Percentiles rank a stretch among this genome's conserved stretches.
Evolutionary conservation across 225 moss, liverwort and hornwort species (phyloP).

Genomic region (Anthoceros angustus): DNA sequence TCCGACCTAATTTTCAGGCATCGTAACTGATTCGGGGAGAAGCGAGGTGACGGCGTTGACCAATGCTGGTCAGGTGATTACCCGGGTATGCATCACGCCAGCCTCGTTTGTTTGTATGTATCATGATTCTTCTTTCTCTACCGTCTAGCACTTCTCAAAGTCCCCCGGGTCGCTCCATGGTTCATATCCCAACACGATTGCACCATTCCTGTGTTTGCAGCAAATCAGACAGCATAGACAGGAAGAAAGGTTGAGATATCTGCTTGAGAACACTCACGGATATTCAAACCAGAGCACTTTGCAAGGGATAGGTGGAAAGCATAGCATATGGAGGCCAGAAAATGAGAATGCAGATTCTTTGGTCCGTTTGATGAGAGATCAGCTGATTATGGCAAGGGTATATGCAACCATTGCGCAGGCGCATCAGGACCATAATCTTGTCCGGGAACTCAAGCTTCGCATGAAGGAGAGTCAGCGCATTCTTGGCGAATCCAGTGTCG

Average conservation of each 20-base stretch:
- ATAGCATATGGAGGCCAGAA: conserved; percentile 49
- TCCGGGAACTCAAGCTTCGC: conserved; percentile 31
- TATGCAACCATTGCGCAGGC: conserved; percentile 42
- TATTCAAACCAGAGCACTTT: not conserved
- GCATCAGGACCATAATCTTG: conserved; percentile 27
- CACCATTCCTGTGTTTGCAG: conserved; percentile 22
- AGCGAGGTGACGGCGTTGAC: no score
- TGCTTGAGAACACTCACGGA: conserved; percentile 17
- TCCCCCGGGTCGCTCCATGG: not conserved
- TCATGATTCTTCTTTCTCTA: no score
- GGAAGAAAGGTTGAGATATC: conserved; percentile 41
- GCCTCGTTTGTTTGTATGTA: no score
- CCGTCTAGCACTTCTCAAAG: no score
- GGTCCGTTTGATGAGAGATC: conserved; percentile 50
- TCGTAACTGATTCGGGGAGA: no score
- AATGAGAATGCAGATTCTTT: conserved; percentile 46
- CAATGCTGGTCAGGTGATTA: no score
- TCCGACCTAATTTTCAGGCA: no score
- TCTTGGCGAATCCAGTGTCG: conserved; percentile 34
- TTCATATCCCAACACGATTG: not conserved
- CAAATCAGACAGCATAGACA: conserved; percentile 37
- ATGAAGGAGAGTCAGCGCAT: conserved; percentile 36
- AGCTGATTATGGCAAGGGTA: conserved; percentile 47
- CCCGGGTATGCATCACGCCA: no score
- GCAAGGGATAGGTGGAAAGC: conserved; percentile 16